Percentiles rank a stretch among this genome's conserved stretches.
These are phyloP conservation scores for Trichosporon sp. DNA, from an alignment of 1,284 basidiomycete genomes.

Conservation along the genomic window DNA sequence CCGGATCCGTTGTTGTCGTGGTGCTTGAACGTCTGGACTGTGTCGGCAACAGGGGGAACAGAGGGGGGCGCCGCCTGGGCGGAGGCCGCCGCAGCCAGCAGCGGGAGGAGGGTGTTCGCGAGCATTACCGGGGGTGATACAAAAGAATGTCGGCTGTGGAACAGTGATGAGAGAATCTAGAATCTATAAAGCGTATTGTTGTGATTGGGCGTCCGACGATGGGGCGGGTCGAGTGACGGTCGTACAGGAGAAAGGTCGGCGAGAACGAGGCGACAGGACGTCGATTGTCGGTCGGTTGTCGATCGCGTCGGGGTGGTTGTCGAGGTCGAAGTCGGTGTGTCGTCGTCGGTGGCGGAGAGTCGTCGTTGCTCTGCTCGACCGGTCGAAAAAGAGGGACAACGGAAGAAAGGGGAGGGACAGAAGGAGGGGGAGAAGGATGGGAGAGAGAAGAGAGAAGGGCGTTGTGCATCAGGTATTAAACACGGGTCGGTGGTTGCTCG, in stretches of 20 bases:
- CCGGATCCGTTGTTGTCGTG: background rate
- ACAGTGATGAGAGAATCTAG: background rate
- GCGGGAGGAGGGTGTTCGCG: background rate
- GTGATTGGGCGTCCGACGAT: background rate
- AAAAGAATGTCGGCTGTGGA: conserved; percentile 4
- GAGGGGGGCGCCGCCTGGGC: conserved; percentile 14
- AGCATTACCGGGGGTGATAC: background rate
- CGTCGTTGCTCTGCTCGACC: conserved; percentile 5
- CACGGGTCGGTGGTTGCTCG: background rate
- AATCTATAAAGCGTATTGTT: background rate
- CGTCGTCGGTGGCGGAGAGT: background rate
- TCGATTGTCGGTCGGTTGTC: background rate
- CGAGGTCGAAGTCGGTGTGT: background rate
- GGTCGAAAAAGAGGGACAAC: background rate
- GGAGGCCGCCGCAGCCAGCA: background rate
- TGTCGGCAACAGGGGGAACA: background rate
- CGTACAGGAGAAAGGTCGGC: background rate
- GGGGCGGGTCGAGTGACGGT: conserved; percentile 12
- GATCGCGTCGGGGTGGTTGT: background rate
- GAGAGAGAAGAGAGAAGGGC: background rate
- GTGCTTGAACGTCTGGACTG: conserved; percentile 15
- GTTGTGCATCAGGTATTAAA: background rate
- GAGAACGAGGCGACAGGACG: background rate
- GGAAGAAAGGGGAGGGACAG: background rate
- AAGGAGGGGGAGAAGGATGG: background rate